Conservation (phyloP, 139 green algal genomes). For the Chlamydomonas sp. region DNA sequence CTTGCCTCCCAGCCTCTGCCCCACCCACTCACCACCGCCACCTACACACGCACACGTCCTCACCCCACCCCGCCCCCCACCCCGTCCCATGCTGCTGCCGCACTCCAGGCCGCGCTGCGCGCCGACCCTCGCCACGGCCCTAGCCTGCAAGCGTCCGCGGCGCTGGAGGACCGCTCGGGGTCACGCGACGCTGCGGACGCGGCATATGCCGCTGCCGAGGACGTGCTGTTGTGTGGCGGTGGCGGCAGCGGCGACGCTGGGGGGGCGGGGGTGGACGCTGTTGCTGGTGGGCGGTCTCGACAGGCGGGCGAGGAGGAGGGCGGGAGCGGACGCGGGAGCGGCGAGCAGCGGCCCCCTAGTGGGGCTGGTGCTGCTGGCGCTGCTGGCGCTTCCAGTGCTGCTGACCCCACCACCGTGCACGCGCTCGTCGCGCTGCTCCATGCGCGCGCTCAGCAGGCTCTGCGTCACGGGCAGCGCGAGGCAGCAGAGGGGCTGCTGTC, state of each 20-base stretch:
- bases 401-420: neutral
- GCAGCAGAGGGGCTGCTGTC: constrained; percentile 29
- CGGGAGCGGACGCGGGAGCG: too few species aligned
- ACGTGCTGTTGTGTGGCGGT: neutral
- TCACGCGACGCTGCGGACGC: neutral
- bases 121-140: neutral
- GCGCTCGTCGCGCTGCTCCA: constrained; percentile 15
- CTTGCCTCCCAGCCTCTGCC: neutral
- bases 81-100: neutral
- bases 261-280: too few species aligned
- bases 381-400: neutral
- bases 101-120: neutral
- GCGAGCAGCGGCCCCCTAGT: too few species aligned
- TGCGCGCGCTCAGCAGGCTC: constrained; percentile 12
- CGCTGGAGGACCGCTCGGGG: constrained; percentile 2
- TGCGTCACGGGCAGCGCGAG: constrained; percentile 17
- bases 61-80: neutral
- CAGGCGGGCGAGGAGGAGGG: neutral
- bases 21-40: neutral
- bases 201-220: neutral
- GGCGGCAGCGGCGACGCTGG: neutral
- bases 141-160: neutral
- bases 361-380: neutral
- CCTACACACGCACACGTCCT: neutral
- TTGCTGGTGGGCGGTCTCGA: neutral